A percentile compares a stretch with the other conserved stretches of the same genome.
These are phyloP conservation scores for Sporothrix curviconia DNA, from an alignment of 2,329 filamentous ascomycete genomes.

Conservation along the genomic window DNA sequence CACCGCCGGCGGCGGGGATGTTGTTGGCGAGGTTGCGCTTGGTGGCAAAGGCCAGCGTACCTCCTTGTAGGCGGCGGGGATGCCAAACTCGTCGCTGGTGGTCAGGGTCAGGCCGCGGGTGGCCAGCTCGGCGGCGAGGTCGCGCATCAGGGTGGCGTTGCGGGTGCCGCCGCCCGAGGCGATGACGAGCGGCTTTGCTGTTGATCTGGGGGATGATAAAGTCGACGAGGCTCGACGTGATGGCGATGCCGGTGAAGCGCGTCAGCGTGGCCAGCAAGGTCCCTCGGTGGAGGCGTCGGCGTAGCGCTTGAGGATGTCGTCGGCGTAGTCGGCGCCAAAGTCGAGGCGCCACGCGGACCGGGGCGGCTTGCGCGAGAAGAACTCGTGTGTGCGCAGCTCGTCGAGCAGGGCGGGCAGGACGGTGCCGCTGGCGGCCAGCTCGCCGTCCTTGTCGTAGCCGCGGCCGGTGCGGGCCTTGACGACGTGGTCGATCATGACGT, in stretches of 20 bases:
- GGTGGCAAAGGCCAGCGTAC: slow-evolving; percentile 25
- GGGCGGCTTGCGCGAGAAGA: slow-evolving; percentile 24
- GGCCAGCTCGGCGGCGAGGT: slow-evolving; percentile 17
- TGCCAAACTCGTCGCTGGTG: slow-evolving; percentile 24
- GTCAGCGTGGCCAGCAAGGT: slow-evolving; percentile 23
- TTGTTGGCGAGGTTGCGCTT: slow-evolving; percentile 26
- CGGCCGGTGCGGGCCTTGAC: slow-evolving; percentile 22
- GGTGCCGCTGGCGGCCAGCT: slow-evolving; percentile 22
- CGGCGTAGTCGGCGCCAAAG: slow-evolving; percentile 25
- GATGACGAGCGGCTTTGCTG: slow-evolving; percentile 11
- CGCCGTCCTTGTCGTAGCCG: slow-evolving; percentile 25
- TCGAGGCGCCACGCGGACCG: slow-evolving; percentile 24
- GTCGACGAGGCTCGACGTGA: slow-evolving; percentile 22
- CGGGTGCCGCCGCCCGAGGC: slow-evolving; percentile 25
- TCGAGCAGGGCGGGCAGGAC: slow-evolving; percentile 17
- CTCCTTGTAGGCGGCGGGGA: slow-evolving; percentile 28
- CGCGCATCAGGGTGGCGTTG: slow-evolving; percentile 23
- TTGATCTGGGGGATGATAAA: slow-evolving; percentile 23
- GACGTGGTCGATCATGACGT: slow-evolving; percentile 28
- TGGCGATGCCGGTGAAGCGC: slow-evolving; percentile 21
- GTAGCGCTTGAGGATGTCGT: slow-evolving; percentile 20
- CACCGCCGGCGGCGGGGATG: slow-evolving; percentile 25
- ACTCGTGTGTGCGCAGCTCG: slow-evolving; percentile 21
- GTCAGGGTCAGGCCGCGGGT: slow-evolving; percentile 19
- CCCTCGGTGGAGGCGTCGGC: slow-evolving; percentile 20